A percentile compares a stretch with the other conserved stretches of the same genome.
Conservation (phyloP, 306 rosid genomes). For the Vachellia collinsii region DNA sequence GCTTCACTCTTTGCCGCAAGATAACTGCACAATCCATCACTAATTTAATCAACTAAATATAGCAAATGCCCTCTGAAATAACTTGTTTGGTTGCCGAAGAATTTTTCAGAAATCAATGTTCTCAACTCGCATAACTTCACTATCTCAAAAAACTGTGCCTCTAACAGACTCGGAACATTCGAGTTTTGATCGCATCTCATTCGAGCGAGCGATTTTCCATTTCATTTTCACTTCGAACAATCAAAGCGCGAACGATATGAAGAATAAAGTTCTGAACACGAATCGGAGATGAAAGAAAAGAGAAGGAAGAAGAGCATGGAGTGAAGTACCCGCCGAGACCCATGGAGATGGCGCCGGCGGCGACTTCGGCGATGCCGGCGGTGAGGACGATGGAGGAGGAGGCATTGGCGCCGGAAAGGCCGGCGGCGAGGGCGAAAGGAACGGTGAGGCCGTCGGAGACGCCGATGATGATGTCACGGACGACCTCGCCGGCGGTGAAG, state of each 20-base stretch:
- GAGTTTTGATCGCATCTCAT: neutral
- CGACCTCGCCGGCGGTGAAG: conserved; percentile 70
- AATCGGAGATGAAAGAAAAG: neutral
- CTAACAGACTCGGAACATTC: neutral
- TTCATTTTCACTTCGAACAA: neutral
- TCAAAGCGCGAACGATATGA: neutral
- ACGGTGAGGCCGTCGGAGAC: conserved; percentile 80
- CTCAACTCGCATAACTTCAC: neutral
- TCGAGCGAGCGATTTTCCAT: neutral
- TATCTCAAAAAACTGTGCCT: neutral
- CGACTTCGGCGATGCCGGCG: conserved; percentile 77
- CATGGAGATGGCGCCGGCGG: conserved; percentile 80
- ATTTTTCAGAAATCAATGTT: neutral
- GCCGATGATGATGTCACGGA: conserved; percentile 73
- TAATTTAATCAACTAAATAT: neutral
- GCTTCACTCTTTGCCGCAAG: conserved; percentile 93
- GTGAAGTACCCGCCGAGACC: conserved; percentile 76
- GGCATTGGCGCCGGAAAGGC: conserved; percentile 72
- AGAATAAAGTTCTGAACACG: neutral
- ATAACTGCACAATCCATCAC: conserved; percentile 50
- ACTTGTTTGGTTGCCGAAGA: conserved; percentile 3
- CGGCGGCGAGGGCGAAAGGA: conserved; percentile 76
- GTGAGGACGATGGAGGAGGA: conserved; percentile 69
- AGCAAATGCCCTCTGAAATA: neutral
- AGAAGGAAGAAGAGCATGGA: neutral